Conservation (phyloP, 306 rosid genomes). For the Quercus wislizeni region DNA sequence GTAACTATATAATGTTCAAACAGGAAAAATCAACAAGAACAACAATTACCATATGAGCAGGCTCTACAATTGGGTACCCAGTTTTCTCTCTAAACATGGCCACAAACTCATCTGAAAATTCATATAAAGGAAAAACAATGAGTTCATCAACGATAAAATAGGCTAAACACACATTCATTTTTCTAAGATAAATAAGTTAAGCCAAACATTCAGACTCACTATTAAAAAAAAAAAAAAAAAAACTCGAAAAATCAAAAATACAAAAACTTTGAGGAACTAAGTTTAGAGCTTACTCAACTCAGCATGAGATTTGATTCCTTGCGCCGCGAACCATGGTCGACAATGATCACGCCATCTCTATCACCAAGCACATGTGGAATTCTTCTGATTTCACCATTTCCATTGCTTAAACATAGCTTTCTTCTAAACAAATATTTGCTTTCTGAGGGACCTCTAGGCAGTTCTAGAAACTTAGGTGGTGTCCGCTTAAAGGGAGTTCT, state of each 20-base stretch:
- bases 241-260: neutral
- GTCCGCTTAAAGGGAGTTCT: constrained; percentile 29
- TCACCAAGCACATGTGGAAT: constrained; percentile 38
- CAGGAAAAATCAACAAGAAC: too few species aligned
- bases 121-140: constrained; percentile 6
- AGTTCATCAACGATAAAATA: constrained; percentile 7
- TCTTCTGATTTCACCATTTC: constrained; percentile 31
- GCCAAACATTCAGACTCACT: neutral
- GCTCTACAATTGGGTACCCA: constrained; percentile 80
- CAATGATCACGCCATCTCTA: constrained; percentile 69
- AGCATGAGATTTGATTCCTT: constrained; percentile 86
- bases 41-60: constrained; percentile 83
- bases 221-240: neutral
- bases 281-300: constrained; percentile 64
- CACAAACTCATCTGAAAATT: constrained; percentile 76
- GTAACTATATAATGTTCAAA: too few species aligned
- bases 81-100: constrained; percentile 71
- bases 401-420: constrained; percentile 31
- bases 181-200: neutral
- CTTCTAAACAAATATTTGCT: constrained; percentile 21
- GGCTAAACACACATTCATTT: constrained; percentile 2
- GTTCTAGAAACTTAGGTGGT: constrained; percentile 35
- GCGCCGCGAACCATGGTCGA: constrained; percentile 95
- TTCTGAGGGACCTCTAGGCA: constrained; percentile 15
- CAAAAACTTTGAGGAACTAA: neutral